Conservation (phyloP, 345 rosid genomes). For the Pistacia integerrima region DNA sequence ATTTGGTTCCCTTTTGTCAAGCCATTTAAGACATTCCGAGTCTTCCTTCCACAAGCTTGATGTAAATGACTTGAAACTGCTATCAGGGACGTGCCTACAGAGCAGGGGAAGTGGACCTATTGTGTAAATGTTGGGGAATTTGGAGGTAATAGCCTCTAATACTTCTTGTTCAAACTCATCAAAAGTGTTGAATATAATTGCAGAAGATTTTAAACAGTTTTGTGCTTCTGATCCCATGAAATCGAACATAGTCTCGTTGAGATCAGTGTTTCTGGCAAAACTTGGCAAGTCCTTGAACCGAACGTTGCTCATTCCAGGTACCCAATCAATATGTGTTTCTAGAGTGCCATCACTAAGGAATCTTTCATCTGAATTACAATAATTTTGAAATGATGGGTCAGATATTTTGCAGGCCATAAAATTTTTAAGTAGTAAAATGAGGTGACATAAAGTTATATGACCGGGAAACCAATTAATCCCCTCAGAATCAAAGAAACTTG, state of each 20-base stretch:
- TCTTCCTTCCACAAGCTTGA: slow-evolving; percentile 32
- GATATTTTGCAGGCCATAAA: too few species aligned
- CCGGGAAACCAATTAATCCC: too few species aligned
- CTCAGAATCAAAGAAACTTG: too few species aligned
- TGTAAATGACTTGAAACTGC: neutral
- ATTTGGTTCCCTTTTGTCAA: slow-evolving; percentile 11
- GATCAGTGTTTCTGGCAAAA: slow-evolving; percentile 25
- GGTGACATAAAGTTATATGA: too few species aligned
- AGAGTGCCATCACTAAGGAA: slow-evolving; percentile 27
- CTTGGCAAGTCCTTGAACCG: slow-evolving; percentile 30
- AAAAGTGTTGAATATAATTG: slow-evolving; percentile 31
- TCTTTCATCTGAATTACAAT: slow-evolving; percentile 21
- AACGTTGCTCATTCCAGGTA: slow-evolving; percentile 34
- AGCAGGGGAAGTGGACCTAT: slow-evolving; percentile 28
- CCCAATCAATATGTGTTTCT: slow-evolving; percentile 26
- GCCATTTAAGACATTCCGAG: slow-evolving; percentile 27
- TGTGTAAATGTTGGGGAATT: slow-evolving; percentile 28
- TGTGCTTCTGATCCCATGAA: slow-evolving; percentile 21
- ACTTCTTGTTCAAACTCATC: slow-evolving; percentile 22
- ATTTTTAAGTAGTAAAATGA: too few species aligned
- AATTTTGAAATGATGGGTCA: neutral
- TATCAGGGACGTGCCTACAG: neutral
- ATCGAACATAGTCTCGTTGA: slow-evolving; percentile 24
- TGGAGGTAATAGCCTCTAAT: slow-evolving; percentile 16
- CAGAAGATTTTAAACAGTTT: slow-evolving; percentile 19